These are phyloP conservation scores for Trypanosoma mega DNA, from an alignment of 208 protist species.

Conservation along the genomic window DNA sequence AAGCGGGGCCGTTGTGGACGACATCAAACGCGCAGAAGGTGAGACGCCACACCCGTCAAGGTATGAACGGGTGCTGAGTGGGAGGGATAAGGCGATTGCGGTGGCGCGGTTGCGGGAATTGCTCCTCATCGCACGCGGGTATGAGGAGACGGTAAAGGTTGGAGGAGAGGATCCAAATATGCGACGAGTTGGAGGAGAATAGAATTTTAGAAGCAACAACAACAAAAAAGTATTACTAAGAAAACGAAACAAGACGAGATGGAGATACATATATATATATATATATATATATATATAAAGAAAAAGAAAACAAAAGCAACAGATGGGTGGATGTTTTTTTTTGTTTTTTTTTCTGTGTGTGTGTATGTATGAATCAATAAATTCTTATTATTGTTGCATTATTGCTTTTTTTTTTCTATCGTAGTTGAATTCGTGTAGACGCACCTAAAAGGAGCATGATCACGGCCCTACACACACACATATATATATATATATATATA, in stretches of 20 bases:
- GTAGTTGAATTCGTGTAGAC: no score
- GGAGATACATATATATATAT: constrained; percentile 9
- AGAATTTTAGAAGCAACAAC: neutral
- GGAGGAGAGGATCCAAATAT: neutral
- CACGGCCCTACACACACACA: no score
- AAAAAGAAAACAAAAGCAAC: no score
- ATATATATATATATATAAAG: constrained; percentile 41
- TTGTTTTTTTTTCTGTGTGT: no score
- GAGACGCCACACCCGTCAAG: constrained; percentile 35
- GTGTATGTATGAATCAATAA: constrained; percentile 9
- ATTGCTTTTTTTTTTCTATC: constrained; percentile 12
- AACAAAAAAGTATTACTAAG: neutral
- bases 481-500: no score
- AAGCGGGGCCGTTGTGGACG: constrained; percentile 40
- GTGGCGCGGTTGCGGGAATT: constrained; percentile 59
- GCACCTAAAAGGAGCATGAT: no score
- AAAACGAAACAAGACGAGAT: neutral
- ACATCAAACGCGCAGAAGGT: constrained; percentile 34
- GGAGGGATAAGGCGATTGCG: constrained; percentile 44
- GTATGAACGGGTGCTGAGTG: constrained; percentile 58
- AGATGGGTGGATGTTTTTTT: no score
- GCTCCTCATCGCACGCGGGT: constrained; percentile 21
- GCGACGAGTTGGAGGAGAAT: neutral
- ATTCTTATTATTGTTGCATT: constrained; percentile 2
- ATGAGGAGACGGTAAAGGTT: neutral